Evolutionary conservation across 1,284 basidiomycete genomes (phyloP).

Genomic region (Schizopora paradoxa): DNA sequence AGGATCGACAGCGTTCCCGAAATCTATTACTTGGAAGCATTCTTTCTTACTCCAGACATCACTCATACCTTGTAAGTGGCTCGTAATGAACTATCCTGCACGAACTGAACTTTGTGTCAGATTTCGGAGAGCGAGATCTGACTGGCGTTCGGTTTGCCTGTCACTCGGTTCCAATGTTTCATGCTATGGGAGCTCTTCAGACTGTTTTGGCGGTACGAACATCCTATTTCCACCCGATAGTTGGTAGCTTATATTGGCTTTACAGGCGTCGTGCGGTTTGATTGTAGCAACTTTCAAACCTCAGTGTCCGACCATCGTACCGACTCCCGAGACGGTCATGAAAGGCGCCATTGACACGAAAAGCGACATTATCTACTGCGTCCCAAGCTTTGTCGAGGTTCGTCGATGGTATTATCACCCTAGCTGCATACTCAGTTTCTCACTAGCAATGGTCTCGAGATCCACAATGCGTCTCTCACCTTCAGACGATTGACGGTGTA

Average conservation of each 20-base stretch:
- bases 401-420: neutral
- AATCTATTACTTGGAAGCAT: slow-evolving; percentile 24
- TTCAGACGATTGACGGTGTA: slow-evolving; percentile 7
- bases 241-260: neutral
- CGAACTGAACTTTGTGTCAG: slow-evolving; percentile 11
- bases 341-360: slow-evolving; percentile 18
- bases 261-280: slow-evolving; percentile 24
- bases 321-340: slow-evolving; percentile 25
- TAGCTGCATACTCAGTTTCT: neutral
- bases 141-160: slow-evolving; percentile 18
- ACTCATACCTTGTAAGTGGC: slow-evolving; percentile 16
- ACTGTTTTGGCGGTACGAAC: slow-evolving; percentile 19
- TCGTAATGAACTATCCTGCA: neutral
- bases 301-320: slow-evolving; percentile 19
- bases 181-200: slow-evolving; percentile 21
- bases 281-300: slow-evolving; percentile 25
- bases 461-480: neutral
- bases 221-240: neutral
- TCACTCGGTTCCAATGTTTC: slow-evolving; percentile 22
- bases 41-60: slow-evolving; percentile 17
- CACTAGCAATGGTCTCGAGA: too few relatives aligned
- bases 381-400: slow-evolving; percentile 29
- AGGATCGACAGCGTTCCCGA: slow-evolving; percentile 30
- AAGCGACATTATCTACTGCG: slow-evolving; percentile 22
- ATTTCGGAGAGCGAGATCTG: slow-evolving; percentile 22